A percentile compares a stretch with the other conserved stretches of the same genome.
Conservation (phyloP, 441 rosid genomes). For the California macrophylla region DNA sequence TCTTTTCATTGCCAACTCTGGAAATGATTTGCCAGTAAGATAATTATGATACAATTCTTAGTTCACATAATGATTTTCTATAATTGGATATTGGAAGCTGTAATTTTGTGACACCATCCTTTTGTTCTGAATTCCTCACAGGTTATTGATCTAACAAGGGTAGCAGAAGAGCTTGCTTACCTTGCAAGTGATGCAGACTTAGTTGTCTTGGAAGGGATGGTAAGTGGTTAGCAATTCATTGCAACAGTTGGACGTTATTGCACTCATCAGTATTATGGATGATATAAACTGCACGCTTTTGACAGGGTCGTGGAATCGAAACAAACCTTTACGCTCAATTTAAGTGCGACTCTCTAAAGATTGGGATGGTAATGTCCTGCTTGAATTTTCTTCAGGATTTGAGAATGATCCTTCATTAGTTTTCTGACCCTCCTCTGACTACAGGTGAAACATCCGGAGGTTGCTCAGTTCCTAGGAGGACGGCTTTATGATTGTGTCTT, state of each 20-base stretch:
- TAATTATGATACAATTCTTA: background rate
- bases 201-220: constrained; percentile 96
- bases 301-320: constrained; percentile 95
- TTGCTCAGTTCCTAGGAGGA: constrained; percentile 93
- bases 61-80: background rate
- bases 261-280: too few species aligned
- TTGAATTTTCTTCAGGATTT: background rate
- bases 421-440: background rate
- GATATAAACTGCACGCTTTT: constrained; percentile 1
- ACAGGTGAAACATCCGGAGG: constrained; percentile 94
- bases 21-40: constrained; percentile 90
- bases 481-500: constrained; percentile 88
- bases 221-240: constrained; percentile 24
- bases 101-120: constrained; percentile 5
- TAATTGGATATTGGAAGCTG: background rate
- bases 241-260: too few species aligned
- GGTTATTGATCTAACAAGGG: constrained; percentile 86
- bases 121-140: constrained; percentile 23
- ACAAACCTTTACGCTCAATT: constrained; percentile 94
- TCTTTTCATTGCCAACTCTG: constrained; percentile 81
- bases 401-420: background rate
- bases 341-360: constrained; percentile 88
- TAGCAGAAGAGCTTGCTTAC: constrained; percentile 74
- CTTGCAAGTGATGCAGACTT: constrained; percentile 76
- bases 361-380: constrained; percentile 61